Base-by-base conservation (phyloP, 1,284 basidiomycete species). In the Melampsora americana region DNA sequence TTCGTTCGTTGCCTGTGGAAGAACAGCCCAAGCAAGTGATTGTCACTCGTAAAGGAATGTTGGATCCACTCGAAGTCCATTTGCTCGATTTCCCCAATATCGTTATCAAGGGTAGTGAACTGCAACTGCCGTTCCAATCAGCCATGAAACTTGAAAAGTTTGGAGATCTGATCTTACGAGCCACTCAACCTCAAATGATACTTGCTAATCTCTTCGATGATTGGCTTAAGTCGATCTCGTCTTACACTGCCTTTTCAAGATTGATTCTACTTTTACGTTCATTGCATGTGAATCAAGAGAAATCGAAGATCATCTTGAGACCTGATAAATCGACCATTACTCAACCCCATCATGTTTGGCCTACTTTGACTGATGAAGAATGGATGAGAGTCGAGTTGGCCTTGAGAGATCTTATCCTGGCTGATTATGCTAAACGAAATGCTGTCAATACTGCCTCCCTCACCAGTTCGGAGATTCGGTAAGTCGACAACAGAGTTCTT, bases 71-170 rank as follows among this genome's bases (percentile, higher is more conserved):
- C 77, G 96, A 99, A 86, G 96, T 99, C 77, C 96, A 99, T 83
- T 88, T 98, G 84, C 90, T 85, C 79, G 96, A 98, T 85, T 99
- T 99, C 90, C 96, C 96, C 71, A 99, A 99, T 85, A 97, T 99
- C 81, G 95, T 98, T 84, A 99, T 99, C 87, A 98, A 99, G 86
- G 96, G 96, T 72, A 95, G 92, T 79, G 96, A 99, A 84, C 86
- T 99, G 65, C 96, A 99, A 83, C 85, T 99, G 78, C 96, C 96
- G 0, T 99, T 99, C 93, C 95, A 99, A 85, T 94, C 95, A 20
- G 95, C 93, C 80, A 94, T 99, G 90, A 98, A 99, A 87, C 95
- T 99, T 89, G 96, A 99, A 87, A 97, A 98, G 85, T 98, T 99
- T 79, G 96, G 96, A 85, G 96, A 99, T 83, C 86, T 99, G 77